Percentiles rank a stretch among this genome's conserved stretches.
phyloP scores from a whole-genome alignment of 306 rosid species.

The Heteromeles arbutifolia region DNA sequence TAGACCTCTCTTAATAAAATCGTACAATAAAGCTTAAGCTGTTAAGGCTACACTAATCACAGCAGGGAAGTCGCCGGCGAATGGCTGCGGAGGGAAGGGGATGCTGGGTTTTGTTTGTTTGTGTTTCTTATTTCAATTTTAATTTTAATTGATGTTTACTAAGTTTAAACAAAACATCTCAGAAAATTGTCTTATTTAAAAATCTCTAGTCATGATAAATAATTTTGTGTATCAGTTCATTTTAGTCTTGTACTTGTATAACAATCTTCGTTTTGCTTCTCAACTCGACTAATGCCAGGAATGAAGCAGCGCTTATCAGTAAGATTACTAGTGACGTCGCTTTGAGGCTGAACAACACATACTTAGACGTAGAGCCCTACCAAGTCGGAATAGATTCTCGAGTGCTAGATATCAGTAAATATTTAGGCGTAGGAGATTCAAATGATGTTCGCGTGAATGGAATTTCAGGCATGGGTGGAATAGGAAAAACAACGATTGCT shows the following conservation, averaged over 20 bases:
- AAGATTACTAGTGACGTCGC: background rate
- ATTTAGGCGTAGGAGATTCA: background rate
- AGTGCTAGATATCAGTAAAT: background rate
- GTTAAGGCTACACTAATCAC: no score
- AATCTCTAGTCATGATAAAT: no score
- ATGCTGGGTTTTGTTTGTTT: no score
- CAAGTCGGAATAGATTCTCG: background rate
- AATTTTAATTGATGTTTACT: no score
- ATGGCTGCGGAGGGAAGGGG: no score
- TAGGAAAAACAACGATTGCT: slow-evolving; percentile 16
- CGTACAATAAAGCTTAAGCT: no score
- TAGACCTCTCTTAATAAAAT: no score
- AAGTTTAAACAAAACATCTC: no score
- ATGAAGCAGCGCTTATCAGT: background rate
- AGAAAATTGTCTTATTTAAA: no score
- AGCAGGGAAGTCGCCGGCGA: no score
- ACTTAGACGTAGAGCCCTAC: background rate
- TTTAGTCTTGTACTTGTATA: background rate
- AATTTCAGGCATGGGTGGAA: slow-evolving; percentile 21
- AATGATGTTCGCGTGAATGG: background rate
- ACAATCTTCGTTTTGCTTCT: background rate
- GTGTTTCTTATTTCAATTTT: no score
- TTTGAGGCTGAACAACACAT: background rate
- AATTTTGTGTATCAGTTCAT: no score
- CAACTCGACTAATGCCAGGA: background rate